These are phyloP conservation scores for Tolypocladium endophyticum DNA, from an alignment of 2,329 filamentous ascomycete species.

Conservation along the genomic window DNA sequence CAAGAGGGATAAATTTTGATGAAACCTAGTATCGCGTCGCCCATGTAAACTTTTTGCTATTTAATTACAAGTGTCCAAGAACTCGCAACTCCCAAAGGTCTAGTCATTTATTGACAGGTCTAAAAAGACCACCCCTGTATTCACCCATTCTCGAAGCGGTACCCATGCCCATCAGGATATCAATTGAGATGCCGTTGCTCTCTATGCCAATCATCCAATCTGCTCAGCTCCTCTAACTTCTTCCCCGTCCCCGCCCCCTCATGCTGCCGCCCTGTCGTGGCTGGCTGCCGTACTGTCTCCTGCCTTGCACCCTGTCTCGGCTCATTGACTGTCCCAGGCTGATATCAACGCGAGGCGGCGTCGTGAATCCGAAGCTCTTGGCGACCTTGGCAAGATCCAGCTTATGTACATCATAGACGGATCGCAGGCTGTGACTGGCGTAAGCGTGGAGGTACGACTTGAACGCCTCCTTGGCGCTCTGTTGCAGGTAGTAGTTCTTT, in stretches of 20 bases:
- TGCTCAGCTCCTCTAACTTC: neutral
- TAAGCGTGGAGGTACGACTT: slow-evolving; percentile 92
- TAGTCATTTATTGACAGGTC: neutral
- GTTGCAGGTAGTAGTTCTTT: slow-evolving; percentile 96
- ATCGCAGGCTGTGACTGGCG: slow-evolving; percentile 54
- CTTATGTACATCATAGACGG: slow-evolving; percentile 69
- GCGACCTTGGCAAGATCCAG: slow-evolving; percentile 75
- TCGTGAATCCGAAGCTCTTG: slow-evolving; percentile 71
- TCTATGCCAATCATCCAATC: neutral
- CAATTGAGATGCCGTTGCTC: neutral
- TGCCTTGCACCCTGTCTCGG: slow-evolving; percentile 53
- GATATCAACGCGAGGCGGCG: slow-evolving; percentile 74
- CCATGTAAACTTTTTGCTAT: neutral
- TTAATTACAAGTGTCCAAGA: neutral
- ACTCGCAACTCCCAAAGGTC: neutral
- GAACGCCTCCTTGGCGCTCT: slow-evolving; percentile 69
- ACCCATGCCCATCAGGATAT: neutral
- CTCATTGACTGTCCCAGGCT: slow-evolving; percentile 71
- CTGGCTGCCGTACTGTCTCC: slow-evolving; percentile 68
- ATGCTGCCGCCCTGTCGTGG: slow-evolving; percentile 42
- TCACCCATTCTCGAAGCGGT: neutral
- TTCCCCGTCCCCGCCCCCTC: slow-evolving; percentile 5
- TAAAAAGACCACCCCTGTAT: neutral
- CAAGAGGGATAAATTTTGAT: neutral
- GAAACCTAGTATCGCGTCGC: neutral